Evolutionary conservation across 1,284 basidiomycete species (phyloP).

Genomic region (Hymenochaete sp.): DNA sequence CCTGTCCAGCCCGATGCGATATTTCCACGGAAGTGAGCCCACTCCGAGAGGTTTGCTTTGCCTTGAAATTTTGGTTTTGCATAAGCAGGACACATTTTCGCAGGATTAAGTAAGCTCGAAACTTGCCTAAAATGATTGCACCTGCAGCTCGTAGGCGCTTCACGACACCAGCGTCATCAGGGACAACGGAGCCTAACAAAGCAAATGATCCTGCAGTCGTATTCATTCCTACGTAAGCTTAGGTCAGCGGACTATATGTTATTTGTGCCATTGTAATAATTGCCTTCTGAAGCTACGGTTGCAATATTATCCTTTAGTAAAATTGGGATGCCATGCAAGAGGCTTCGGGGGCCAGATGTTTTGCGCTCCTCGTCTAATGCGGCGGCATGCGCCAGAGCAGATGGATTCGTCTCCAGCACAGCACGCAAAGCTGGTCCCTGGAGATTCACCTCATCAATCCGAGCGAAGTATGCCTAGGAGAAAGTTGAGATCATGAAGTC

Average conservation of each 20-base stretch:
- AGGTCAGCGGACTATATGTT: neutral
- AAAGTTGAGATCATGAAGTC: conserved; percentile 32
- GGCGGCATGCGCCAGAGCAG: conserved; percentile 44
- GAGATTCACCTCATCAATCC: conserved; percentile 66
- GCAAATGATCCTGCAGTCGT: conserved; percentile 40
- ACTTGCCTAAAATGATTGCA: conserved; percentile 34
- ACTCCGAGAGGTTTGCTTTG: conserved; percentile 61
- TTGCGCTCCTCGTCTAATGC: conserved; percentile 47
- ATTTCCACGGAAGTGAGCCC: conserved; percentile 48
- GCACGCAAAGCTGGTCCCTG: conserved; percentile 52
- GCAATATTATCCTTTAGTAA: conserved; percentile 55
- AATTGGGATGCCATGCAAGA: conserved; percentile 62
- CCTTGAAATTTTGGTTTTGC: conserved; percentile 26
- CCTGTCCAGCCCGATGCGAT: conserved; percentile 57
- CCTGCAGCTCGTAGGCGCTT: conserved; percentile 34
- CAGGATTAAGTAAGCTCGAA: neutral
- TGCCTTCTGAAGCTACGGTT: conserved; percentile 48
- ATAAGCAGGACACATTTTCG: neutral
- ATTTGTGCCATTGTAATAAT: conserved; percentile 2
- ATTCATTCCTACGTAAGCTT: conserved; percentile 30
- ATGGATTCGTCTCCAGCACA: conserved; percentile 55
- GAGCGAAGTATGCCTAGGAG: conserved; percentile 52
- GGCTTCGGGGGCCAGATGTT: conserved; percentile 38
- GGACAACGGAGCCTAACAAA: conserved; percentile 33
- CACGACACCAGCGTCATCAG: conserved; percentile 33